Evolutionary conservation across 2,329 filamentous ascomycete genomes (phyloP), one percentile per base, ranked within the genome.

Genomic region (Rosellinia necatrix): DNA sequence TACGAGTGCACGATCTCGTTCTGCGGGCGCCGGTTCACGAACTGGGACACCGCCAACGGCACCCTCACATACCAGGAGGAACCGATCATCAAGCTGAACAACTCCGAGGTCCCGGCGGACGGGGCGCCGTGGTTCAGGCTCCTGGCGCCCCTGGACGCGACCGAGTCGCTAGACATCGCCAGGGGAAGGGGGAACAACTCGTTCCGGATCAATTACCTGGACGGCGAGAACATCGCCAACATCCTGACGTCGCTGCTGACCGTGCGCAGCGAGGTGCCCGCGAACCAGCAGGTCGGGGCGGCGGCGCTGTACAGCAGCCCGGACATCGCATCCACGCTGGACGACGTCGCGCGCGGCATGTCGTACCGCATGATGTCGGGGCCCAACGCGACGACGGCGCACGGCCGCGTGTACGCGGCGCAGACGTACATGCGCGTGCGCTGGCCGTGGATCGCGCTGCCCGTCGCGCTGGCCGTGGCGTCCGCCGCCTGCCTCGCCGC

Each of bases 291-390:
- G n/a, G 34, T 58, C 22, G 49, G 49, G 2, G 30, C 55, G 3
- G 8, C 24, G n/a, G 49, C 49, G 6, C 41, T 58, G 22, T 58
- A 58, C 38, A 30, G 30, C 3, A 54, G 55, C 12, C 19, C 42
- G 2, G 37, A 58, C 8, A 29, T 58, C 3, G 34, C 22, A 17
- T 25, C 44, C 13, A 58, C 43, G 4, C 40, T 58, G 6, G 55
- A 50, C n/a, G 50, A 58, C 15, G 34, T 55, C 19, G 51, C 50
- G n/a, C 40, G 37, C 12, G 44, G 50, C 15, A 54, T 58, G 32
- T 50, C 55, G n/a, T 55, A 58, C 32, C 55, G 19, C 46, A 58
- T 58, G 51, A 55, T 58, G 55, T 50, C 55, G 5, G 50, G 44
- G 9, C 55, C 51, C n/a, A 55, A 55, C 40, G 25, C 51, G 15